A percentile compares a stretch with the other conserved stretches of the same genome.
Conservation (phyloP, 352 stramenopile species). For the Globisporangium nunn region DNA sequence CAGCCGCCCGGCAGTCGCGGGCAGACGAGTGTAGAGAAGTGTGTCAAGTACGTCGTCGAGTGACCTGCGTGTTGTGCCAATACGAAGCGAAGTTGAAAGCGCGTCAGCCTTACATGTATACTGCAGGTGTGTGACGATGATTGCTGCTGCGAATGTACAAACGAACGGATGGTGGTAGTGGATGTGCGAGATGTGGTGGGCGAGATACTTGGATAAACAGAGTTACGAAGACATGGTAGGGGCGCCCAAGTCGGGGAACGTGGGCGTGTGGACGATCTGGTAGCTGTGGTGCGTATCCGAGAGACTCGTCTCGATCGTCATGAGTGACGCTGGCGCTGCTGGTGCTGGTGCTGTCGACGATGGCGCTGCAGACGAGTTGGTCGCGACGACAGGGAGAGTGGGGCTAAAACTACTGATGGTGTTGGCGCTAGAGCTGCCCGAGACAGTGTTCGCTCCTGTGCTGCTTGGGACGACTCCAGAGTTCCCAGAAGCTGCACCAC, state of each 20-base stretch:
- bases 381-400: background rate
- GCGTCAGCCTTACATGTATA: background rate
- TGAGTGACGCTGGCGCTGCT: background rate
- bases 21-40: background rate
- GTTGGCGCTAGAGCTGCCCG: constrained; percentile 6
- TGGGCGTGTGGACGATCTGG: constrained; percentile 55
- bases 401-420: background rate
- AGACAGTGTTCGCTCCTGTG: background rate
- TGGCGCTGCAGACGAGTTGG: background rate
- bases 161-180: background rate
- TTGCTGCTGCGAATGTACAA: too few relatives aligned
- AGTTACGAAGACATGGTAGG: constrained; percentile 18
- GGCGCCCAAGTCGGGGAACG: constrained; percentile 40
- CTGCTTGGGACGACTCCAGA: too few relatives aligned
- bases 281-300: constrained; percentile 37
- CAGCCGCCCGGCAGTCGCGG: background rate
- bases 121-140: background rate
- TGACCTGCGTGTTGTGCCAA: background rate
- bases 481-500: too few relatives aligned
- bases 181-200: background rate
- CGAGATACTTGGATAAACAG: background rate
- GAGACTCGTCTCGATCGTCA: constrained; percentile 16
- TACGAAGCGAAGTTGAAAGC: background rate
- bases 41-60: background rate
- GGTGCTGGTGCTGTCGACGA: background rate